Conservation (phyloP, 2,329 filamentous ascomycete genomes). For the Lachnellula arida region DNA sequence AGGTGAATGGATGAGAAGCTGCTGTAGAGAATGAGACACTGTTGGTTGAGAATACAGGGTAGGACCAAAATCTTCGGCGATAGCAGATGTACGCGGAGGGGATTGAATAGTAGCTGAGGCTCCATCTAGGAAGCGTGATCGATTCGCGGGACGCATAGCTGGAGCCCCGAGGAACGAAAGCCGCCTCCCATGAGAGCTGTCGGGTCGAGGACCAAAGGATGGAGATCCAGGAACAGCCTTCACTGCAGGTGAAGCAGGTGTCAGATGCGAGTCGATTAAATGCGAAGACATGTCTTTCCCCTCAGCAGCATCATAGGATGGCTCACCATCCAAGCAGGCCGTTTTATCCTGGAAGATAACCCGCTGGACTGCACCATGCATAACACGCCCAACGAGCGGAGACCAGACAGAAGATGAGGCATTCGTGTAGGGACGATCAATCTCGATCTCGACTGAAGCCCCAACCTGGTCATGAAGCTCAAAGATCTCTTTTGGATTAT, state of each 20-base stretch:
- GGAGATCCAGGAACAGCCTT: conserved; percentile 39
- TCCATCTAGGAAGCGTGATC: conserved; percentile 35
- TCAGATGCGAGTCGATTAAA: conserved; percentile 37
- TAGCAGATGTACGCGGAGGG: conserved; percentile 28
- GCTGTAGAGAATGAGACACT: conserved; percentile 58
- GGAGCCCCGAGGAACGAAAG: conserved; percentile 32
- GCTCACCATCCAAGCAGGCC: conserved; percentile 67
- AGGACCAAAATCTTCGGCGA: conserved; percentile 43
- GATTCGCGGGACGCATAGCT: conserved; percentile 32
- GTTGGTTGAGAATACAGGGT: conserved; percentile 46
- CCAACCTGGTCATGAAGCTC: conserved; percentile 77
- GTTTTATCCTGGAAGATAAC: conserved; percentile 73
- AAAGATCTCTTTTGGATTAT: conserved; percentile 77
- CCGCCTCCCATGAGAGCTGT: conserved; percentile 33
- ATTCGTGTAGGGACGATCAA: conserved; percentile 65
- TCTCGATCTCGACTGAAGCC: conserved; percentile 68
- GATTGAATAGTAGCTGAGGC: conserved; percentile 30
- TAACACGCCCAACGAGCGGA: conserved; percentile 63
- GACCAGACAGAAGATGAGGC: conserved; percentile 55
- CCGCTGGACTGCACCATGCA: conserved; percentile 67
- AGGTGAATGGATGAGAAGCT: conserved; percentile 71
- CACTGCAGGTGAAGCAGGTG: conserved; percentile 52
- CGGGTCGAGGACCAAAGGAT: conserved; percentile 29
- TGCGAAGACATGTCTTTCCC: conserved; percentile 76
- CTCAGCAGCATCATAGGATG: conserved; percentile 50